Conservation (phyloP, 176 grass and related monocot species). For the Oryza punctata region DNA sequence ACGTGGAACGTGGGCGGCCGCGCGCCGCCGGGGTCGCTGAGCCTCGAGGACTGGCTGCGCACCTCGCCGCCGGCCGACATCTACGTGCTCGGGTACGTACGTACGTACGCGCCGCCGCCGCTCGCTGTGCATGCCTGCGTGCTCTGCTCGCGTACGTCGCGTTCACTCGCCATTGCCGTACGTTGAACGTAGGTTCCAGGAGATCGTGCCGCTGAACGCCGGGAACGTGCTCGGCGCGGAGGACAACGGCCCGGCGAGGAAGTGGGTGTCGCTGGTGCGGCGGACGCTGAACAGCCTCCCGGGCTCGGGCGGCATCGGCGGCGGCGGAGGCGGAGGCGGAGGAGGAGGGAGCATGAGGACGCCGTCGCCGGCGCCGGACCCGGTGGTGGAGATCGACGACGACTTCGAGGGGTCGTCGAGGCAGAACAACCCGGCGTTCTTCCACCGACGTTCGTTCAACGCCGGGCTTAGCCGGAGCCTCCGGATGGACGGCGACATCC, state of each 20-base stretch:
- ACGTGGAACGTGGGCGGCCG: slow-evolving; percentile 96
- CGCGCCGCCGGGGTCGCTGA: slow-evolving; percentile 63
- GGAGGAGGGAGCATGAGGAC: slow-evolving; percentile 50
- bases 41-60: slow-evolving; percentile 96
- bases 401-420: slow-evolving; percentile 69
- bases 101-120: no score
- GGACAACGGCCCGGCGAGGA: slow-evolving; percentile 85
- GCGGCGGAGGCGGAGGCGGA: slow-evolving; percentile 38
- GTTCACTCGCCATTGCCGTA: not conserved
- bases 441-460: slow-evolving; percentile 78
- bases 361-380: slow-evolving; percentile 75
- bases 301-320: slow-evolving; percentile 19
- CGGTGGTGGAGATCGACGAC: slow-evolving; percentile 65
- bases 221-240: slow-evolving; percentile 89
- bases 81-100: slow-evolving; percentile 76
- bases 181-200: slow-evolving; percentile 70
- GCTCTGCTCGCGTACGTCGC: no score
- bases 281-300: slow-evolving; percentile 82
- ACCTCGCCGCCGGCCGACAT: slow-evolving; percentile 87
- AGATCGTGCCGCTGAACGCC: slow-evolving; percentile 87
- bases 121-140: no score
- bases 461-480: slow-evolving; percentile 74
- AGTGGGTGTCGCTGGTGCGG: slow-evolving; percentile 81
- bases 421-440: slow-evolving; percentile 55
- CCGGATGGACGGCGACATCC: slow-evolving; percentile 58